phyloP scores from a whole-genome alignment of 2,329 filamentous ascomycete genomes.

The Nemania sp. region DNA sequence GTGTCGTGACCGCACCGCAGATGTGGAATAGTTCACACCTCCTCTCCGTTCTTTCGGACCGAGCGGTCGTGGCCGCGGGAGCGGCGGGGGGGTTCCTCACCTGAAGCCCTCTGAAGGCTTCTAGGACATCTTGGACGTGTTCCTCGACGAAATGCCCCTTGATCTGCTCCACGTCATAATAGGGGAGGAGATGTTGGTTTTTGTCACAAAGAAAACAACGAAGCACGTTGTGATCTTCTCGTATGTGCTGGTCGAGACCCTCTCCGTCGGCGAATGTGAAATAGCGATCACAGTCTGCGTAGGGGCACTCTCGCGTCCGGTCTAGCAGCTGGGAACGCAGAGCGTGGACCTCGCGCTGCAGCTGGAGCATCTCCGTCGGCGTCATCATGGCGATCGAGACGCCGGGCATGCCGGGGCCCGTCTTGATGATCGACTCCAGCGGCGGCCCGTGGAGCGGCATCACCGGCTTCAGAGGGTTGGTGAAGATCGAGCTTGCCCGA shows the following conservation, averaged over 20 bases:
- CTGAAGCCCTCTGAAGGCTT: constrained; percentile 2
- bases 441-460: constrained; percentile 44
- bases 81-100: neutral
- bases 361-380: constrained; percentile 44
- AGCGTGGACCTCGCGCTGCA: constrained; percentile 44
- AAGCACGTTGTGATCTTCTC: constrained; percentile 40
- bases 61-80: neutral
- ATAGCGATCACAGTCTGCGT: constrained; percentile 43
- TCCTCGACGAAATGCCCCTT: constrained; percentile 31
- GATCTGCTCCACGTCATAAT: constrained; percentile 32
- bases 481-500: constrained; percentile 38
- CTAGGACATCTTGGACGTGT: constrained; percentile 30
- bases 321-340: constrained; percentile 43
- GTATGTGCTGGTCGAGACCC: constrained; percentile 44
- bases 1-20: neutral
- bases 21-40: neutral
- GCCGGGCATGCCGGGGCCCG: constrained; percentile 42
- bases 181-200: constrained; percentile 40
- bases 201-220: constrained; percentile 38
- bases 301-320: constrained; percentile 46
- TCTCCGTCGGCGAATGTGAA: constrained; percentile 40
- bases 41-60: neutral
- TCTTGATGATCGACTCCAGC: constrained; percentile 45
- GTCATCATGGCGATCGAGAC: constrained; percentile 47
- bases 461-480: constrained; percentile 39